Evolutionary conservation across 345 rosid species (phyloP), one percentile per base, ranked within the genome.

Genomic region (Salix dunnii): DNA sequence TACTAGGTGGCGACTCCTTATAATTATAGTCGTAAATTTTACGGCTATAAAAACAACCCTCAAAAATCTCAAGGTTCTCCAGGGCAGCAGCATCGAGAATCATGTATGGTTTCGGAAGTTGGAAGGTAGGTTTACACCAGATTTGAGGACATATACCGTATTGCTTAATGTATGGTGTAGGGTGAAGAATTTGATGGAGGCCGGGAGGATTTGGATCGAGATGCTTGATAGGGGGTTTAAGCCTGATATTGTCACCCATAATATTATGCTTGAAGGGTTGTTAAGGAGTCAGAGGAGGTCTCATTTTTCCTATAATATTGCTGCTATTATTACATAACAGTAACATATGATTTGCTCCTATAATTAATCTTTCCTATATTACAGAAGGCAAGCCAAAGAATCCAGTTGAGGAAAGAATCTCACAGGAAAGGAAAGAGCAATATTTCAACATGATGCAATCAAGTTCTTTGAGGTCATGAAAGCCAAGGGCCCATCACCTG

Each of bases 61-160:
- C 98, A 86, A 93, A 96, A 81, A 96, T 87, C 84, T 96, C 99
- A 78, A 96, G 98, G 89, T 93, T 96, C 78, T 96, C 99, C 46
- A 96, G 78, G 63, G 97, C 99, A 79, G 97, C 88, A 79, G 99
- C 97, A 91, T 96, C 98, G 77, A 96, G 97, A 85, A 93, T 86
- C 91, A 93, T 88, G 81, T 93, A 89, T 46, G 94, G 90, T 73
- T 87, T 91, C 88, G 85, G 79, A 96, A 88, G 86, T 61, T 89
- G 78, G 89, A 88, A 81, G 89, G 84, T 67, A 86, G 97, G 81
- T 93, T 93, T 78, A 85, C 85, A 0, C 97, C 97, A 1, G 86
- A 96, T 78, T 66, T 96, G 84, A 84, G 73, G 85, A 93, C 97
- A 12, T 89, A 92, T 73, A 89, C 94, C 4, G 90, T 91, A 46